These are phyloP conservation scores for Boletus sp. DNA, from an alignment of 768 basidiomycete genomes.

Conservation along the genomic window DNA sequence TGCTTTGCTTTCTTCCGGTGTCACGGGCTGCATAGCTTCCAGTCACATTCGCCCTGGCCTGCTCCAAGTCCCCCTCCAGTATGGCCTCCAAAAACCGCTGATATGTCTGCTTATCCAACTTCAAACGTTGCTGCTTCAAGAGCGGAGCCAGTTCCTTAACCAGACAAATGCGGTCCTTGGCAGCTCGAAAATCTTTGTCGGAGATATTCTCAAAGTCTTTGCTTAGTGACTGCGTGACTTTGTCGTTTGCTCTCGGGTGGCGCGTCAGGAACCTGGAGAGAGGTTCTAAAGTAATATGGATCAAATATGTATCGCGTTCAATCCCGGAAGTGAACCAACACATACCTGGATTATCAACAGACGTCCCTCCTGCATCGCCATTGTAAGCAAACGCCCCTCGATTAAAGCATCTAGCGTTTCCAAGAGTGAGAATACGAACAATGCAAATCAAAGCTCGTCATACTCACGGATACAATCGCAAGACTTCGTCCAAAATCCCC, in stretches of 20 bases:
- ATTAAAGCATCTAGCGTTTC: slow-evolving; percentile 15
- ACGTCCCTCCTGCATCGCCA: not conserved
- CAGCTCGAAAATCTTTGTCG: slow-evolving; percentile 2
- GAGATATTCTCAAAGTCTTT: slow-evolving; percentile 4
- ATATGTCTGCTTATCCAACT: not conserved
- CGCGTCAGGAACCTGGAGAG: not conserved
- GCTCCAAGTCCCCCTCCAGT: slow-evolving; percentile 5
- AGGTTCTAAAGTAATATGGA: not conserved
- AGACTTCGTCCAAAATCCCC: slow-evolving; percentile 21
- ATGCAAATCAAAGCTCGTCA: not conserved
- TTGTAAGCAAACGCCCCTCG: slow-evolving; percentile 7
- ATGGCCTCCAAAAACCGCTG: not conserved
- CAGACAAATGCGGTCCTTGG: slow-evolving; percentile 17
- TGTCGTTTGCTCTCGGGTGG: slow-evolving; percentile 15
- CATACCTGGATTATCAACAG: slow-evolving; percentile 4
- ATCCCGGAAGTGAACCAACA: not conserved
- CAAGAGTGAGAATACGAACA: not conserved
- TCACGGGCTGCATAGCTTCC: too few species aligned
- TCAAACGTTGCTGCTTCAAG: not conserved
- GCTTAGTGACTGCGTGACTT: not conserved
- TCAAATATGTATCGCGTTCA: not conserved
- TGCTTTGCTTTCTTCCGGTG: too few species aligned
- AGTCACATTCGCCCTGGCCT: not conserved
- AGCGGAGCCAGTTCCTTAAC: slow-evolving; percentile 2
- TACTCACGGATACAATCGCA: slow-evolving; percentile 26